Conservation (phyloP, 169 alveolate species). For the Haemoproteus tartakovskyi region DNA sequence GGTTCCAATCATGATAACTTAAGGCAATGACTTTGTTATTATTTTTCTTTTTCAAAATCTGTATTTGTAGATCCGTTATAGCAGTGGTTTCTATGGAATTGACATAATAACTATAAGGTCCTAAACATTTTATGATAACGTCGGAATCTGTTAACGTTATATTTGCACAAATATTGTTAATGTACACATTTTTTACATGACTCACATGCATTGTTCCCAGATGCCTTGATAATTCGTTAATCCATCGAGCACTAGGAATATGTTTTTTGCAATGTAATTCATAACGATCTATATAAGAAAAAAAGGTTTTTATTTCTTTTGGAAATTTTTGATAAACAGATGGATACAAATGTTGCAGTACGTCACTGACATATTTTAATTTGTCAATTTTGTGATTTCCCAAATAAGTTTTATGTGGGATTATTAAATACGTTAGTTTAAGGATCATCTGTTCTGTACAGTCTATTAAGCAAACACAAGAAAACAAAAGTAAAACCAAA, state of each 20-base stretch:
- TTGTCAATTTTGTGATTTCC: constrained; percentile 72
- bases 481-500: constrained; percentile 67
- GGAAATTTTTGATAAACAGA: constrained; percentile 54
- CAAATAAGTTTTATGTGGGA: constrained; percentile 63
- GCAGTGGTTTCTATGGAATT: constrained; percentile 66
- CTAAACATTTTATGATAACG: constrained; percentile 72
- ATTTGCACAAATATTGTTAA: constrained; percentile 75
- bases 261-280: constrained; percentile 62
- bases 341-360: constrained; percentile 57
- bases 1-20: constrained; percentile 60
- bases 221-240: constrained; percentile 68
- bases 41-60: constrained; percentile 27
- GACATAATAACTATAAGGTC: constrained; percentile 80
- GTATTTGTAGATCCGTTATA: constrained; percentile 25
- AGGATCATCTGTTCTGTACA: constrained; percentile 64
- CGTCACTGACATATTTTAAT: constrained; percentile 74
- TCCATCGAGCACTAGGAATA: constrained; percentile 73
- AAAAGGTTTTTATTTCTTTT: constrained; percentile 60
- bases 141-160: constrained; percentile 69
- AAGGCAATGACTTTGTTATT: constrained; percentile 41
- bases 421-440: constrained; percentile 63
- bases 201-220: constrained; percentile 62
- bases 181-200: constrained; percentile 68
- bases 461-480: constrained; percentile 2
- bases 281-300: constrained; percentile 53